Conservation (phyloP, 1,284 basidiomycete genomes). For the Heterobasidion irregulare region DNA sequence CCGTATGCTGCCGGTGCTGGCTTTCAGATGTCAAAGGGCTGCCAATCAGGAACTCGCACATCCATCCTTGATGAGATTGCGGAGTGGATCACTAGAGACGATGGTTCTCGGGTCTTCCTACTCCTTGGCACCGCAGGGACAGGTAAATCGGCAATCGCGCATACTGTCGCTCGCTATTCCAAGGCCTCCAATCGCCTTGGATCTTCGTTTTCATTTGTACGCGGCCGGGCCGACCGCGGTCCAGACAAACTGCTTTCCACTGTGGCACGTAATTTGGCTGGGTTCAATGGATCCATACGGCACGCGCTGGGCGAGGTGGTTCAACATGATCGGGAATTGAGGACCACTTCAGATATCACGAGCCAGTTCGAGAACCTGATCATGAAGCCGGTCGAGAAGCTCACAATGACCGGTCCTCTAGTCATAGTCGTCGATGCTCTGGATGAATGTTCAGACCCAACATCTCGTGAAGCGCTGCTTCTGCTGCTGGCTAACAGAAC, state of each 20-base stretch:
- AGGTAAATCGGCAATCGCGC: background rate
- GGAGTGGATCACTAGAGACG: background rate
- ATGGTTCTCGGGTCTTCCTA: background rate
- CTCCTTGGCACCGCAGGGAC: background rate
- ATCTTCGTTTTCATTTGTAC: background rate
- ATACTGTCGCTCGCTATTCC: background rate
- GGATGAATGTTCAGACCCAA: background rate
- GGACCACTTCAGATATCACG: background rate
- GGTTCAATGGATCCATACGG: background rate
- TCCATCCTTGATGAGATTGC: background rate
- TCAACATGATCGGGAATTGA: background rate
- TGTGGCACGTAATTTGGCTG: background rate
- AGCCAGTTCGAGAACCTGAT: background rate
- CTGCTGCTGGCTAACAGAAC: background rate
- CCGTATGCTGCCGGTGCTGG: background rate
- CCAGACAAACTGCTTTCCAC: background rate
- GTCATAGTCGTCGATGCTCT: background rate
- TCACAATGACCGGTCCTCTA: background rate
- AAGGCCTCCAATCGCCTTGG: background rate
- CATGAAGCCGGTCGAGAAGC: background rate
- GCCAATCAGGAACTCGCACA: background rate
- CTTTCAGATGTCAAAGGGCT: background rate
- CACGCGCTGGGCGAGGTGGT: background rate
- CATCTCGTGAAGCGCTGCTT: background rate
- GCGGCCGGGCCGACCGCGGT: background rate